These are phyloP conservation scores for Solanum gandarillasii DNA, from an alignment of 257 asterid genomes.

Conservation along the genomic window DNA sequence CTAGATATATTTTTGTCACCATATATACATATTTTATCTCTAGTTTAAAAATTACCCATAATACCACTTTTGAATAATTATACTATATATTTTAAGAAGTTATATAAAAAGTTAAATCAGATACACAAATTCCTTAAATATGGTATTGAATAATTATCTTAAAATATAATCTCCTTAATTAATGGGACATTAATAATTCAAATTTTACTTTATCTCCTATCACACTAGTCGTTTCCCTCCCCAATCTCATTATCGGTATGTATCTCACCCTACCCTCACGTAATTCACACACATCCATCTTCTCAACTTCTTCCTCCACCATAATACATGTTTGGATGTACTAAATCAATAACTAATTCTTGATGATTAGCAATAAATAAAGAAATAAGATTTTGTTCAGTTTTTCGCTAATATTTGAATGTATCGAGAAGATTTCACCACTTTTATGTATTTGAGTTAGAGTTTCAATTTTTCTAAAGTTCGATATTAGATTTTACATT, in stretches of 20 bases:
- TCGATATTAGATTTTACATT: too few species aligned
- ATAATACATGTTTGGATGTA: background rate
- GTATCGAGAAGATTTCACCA: background rate
- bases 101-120: background rate
- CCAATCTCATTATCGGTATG: background rate
- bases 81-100: background rate
- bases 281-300: background rate
- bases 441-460: background rate
- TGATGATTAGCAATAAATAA: background rate
- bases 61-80: background rate
- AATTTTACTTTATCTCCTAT: background rate
- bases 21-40: background rate
- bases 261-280: background rate
- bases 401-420: background rate
- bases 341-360: background rate
- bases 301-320: background rate
- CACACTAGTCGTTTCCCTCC: background rate
- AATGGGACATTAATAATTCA: background rate
- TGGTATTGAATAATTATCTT: background rate
- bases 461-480: background rate
- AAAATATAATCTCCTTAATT: background rate
- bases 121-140: too few species aligned
- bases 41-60: background rate
- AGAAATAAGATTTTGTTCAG: background rate
- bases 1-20: background rate